Evolutionary conservation across 495 filamentous ascomycete genomes (phyloP), one percentile per base, ranked within the genome.

Genomic region (Platismatia glauca): DNA sequence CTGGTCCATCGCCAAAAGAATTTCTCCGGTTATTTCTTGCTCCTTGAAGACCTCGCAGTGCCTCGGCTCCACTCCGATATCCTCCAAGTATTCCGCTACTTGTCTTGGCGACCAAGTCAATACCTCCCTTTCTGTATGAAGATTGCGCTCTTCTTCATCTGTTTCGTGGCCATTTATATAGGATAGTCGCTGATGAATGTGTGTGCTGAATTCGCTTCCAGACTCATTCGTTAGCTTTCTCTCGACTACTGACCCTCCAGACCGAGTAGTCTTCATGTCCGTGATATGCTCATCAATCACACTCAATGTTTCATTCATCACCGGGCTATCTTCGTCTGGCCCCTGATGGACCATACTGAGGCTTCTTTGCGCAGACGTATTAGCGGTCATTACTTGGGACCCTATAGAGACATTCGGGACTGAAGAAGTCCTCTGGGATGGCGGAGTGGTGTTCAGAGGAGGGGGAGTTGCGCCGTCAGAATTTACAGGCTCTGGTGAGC

Each of bases 271-370:
- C 71, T 86, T 86, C 75, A 99, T 86, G 71, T 96, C 90, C 31
- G 91, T 96, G 55, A 99, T 97, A 71, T 97, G 95, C 73, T 99
- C 95, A 69, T 99, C 84, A 69, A 99, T 99, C 38, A 97, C 95
- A 68, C 90, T 96, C 62, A 99, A 74, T 0, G 95, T 97, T 70
- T 99, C 93, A 70, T 95, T 91, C 79, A 99, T 89, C 33, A 97
- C 92, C 4, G 91, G 89, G 69, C 89, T 92, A 33, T 84, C 81
- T 66, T 84, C 76, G 39, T 76, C 74, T 63, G 73, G 75, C 61
- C 74, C 58, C 66, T 71, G 55, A 63, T 80, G 71, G 64, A 73
- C 69, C 64, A 82, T 70, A 22, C 75, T 75, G 58, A 79, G 75
- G 11, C 78, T 74, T 59, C 76, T 75, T 58, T 80, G 79, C 22